Evolutionary conservation across 1,139 yeast species (phyloP), one percentile per base, ranked within the genome.

Genomic region (Blastobotrys persicus): DNA sequence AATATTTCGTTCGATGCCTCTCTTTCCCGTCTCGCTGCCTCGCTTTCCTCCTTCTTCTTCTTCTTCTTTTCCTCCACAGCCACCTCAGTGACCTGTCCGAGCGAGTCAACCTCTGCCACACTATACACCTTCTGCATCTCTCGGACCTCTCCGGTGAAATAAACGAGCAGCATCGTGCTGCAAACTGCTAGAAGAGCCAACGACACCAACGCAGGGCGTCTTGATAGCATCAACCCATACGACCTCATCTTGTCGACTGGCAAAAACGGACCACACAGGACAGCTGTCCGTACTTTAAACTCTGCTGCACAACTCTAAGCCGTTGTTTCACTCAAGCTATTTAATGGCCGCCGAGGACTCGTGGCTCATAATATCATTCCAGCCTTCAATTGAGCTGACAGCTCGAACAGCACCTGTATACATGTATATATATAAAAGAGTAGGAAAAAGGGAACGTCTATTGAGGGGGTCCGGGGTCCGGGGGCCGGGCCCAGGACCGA

Each of bases 1-100:
- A 37, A 37, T 19, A 18, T 37, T 12, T 37, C 41, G 11, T 37
- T 23, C 19, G 13, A n/a, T 4, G 41, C 41, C 14, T 37, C 41
- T 37, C 14, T 19, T 18, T 37, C 41, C 19, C 19, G 17, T 16
- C 14, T 18, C 13, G 14, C 12, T n/a, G 5, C 12, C n/a, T 37
- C 28, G 14, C 41, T 37, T 14, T 37, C 41, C 11, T 6, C 14
- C 14, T 31, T 37, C 13, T 12, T 3, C 18, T 13, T 12, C 11
- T 7, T 14, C 12, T 37, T 37, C 14, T 37, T 37, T 14, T 19
- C 28, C 6, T 23, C 41, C 4, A 37, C 19, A 17, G 26, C 41
- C 9, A 37, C 14, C 14, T 37, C 28, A 12, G 5, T 13, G 19
- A 23, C 13, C 18, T 11, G 13, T 16, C 41, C 41, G 19, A 37